phyloP scores from a whole-genome alignment of 2,329 filamentous ascomycete species.

The Furcasterigmium furcatum region DNA sequence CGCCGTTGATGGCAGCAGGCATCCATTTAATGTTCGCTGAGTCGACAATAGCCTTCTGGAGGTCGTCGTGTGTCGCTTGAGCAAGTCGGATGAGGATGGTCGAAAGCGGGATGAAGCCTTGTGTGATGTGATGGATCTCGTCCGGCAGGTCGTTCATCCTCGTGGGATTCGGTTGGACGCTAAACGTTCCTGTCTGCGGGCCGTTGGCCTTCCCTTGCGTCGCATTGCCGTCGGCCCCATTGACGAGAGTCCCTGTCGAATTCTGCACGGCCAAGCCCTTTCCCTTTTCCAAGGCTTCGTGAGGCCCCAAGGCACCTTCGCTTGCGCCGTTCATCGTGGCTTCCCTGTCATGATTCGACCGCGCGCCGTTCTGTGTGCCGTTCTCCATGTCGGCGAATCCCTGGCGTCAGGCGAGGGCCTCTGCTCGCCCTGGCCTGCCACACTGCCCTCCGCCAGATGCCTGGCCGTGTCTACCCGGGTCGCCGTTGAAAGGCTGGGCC shows the following conservation, averaged over 20 bases:
- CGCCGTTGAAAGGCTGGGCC: neutral
- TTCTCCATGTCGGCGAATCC: slow-evolving; percentile 52
- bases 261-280: slow-evolving; percentile 18
- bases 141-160: slow-evolving; percentile 57
- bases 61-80: slow-evolving; percentile 77
- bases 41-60: slow-evolving; percentile 67
- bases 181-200: slow-evolving; percentile 16
- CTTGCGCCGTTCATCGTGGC: slow-evolving; percentile 37
- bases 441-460: slow-evolving; percentile 7
- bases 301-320: slow-evolving; percentile 23
- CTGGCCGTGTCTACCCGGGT: neutral
- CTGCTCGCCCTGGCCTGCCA: slow-evolving; percentile 11
- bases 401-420: slow-evolving; percentile 39
- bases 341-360: slow-evolving; percentile 54
- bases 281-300: slow-evolving; percentile 27
- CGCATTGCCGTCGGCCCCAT: slow-evolving; percentile 17
- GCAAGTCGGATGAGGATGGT: slow-evolving; percentile 74
- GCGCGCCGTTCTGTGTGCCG: slow-evolving; percentile 48
- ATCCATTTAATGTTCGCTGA: slow-evolving; percentile 67
- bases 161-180: slow-evolving; percentile 16
- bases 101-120: slow-evolving; percentile 73
- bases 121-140: slow-evolving; percentile 67
- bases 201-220: neutral
- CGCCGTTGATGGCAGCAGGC: slow-evolving; percentile 47
- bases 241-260: slow-evolving; percentile 15